Percentiles rank a stretch among this genome's conserved stretches.
phyloP scores from a whole-genome alignment of 176 grass and related monocot species.

The Chloris gayana region DNA sequence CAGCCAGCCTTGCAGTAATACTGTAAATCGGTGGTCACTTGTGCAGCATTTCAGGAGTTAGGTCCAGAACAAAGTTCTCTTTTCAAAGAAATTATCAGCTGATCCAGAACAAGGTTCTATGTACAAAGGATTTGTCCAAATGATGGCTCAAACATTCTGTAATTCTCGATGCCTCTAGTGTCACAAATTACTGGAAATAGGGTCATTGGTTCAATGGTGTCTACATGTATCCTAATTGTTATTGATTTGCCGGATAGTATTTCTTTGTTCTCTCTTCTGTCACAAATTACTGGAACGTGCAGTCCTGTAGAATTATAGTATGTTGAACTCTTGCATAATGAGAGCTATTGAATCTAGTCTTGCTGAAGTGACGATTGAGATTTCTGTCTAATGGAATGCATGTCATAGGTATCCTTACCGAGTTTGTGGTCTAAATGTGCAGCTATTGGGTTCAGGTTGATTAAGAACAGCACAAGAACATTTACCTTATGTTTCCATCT shows the following conservation, averaged over 20 bases:
- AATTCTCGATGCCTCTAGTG: not conserved
- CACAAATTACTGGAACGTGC: no score
- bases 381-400: no score
- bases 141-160: not conserved
- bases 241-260: not conserved
- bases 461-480: no score
- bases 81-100: not conserved
- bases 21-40: not conserved
- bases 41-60: not conserved
- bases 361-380: no score
- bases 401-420: no score
- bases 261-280: not conserved
- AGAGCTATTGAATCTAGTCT: no score
- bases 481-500: no score
- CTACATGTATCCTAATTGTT: not conserved
- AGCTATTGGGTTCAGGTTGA: no score
- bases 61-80: not conserved
- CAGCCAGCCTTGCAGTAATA: not conserved
- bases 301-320: not conserved
- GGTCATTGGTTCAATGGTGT: not conserved
- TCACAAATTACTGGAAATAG: not conserved
- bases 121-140: not conserved
- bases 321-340: no score
- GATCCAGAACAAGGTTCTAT: not conserved
- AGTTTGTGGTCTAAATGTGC: no score